Evolutionary conservation across 805 yeast species (phyloP), one percentile per base, ranked within the genome.

Genomic region (Starmerella apis): DNA sequence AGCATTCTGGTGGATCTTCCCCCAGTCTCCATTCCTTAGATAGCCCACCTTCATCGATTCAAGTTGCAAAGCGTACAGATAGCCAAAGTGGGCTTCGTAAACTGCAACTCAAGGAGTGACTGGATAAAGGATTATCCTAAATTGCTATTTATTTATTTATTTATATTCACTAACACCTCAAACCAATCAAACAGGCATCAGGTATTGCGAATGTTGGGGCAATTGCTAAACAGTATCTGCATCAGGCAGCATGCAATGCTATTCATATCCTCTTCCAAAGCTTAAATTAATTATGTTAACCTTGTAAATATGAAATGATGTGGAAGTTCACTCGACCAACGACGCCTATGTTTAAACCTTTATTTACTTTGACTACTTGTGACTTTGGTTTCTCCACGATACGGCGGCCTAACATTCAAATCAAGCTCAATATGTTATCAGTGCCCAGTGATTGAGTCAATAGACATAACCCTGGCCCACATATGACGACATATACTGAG

Each of bases 61-160:
- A 47, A 28, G 38, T 55, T 16, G 50, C 54, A 8, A 55, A 55
- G 36, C 53, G 58, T n/a, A 47, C 50, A 5, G 39, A 39, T 24
- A 36, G 27, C 23, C 61, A 57, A 37, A 53, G 56, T 31, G 48
- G 23, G 36, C 53, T 59, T 32, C 53, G 61, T 25, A 52, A 54
- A 36, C 56, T 56, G 31, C 45, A 36, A 4, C 37, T 50, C 35
- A n/a, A 19, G 7, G 49, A 36, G 14, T 43, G 25, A 49, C 41
- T n/a, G n/a, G n/a, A n/a, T n/a, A n/a, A n/a, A n/a, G n/a, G n/a
- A n/a, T n/a, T n/a, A n/a, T n/a, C n/a, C n/a, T n/a, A n/a, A n/a
- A n/a, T n/a, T n/a, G n/a, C n/a, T n/a, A n/a, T n/a, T n/a, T n/a
- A 27, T 11, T 27, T 11, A 27, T 27, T 27, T 27, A 9, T 27